Evolutionary conservation across 805 yeast genomes (phyloP), one percentile per base, ranked within the genome.

Genomic region (Ogataea chonburiensis): DNA sequence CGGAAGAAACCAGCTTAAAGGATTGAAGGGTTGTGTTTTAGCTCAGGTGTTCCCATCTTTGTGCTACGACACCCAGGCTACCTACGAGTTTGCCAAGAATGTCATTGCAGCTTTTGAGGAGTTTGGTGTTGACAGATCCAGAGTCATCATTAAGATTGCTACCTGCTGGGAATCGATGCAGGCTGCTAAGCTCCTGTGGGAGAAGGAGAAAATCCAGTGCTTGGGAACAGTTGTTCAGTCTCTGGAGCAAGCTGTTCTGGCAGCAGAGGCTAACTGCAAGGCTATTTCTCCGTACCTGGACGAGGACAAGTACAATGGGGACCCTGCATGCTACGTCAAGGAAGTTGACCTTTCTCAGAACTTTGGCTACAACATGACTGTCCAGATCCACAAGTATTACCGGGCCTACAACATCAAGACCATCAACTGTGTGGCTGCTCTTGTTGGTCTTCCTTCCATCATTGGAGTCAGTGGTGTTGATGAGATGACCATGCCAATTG

Each of bases 231-330:
- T 63, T 43, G 52, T 61, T 15, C 64, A 58, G 36, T 49, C 61
- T 11, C 40, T 62, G 18, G 62, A 53, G 19, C 68, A 63, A 41
- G 68, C 63, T 7, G 53, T 63, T 13, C 38, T 59, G 13, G 65
- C 67, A 7, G 65, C 65, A 9, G 66, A 63, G 38, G 64, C 63
- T 7, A 56, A 58, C 10, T 61, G 66, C 37, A 43, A 35, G 16
- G 55, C 56, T 10, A 57, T 63, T 24, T 55, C 65, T 4, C 60
- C 67, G 4, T 63, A 63, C 37, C 61, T 63, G 22, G 66, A 63
- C 41, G 47, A 49, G 8, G 40, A 56, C 24, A 46, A 47, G 21
- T 53, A 45, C 24, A 53, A 54, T 24, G 32, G 53, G 4, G 63
- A 61, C 28, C 55, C 60, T 13, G 40, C 55, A 5, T 21, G 39